Evolutionary conservation across 352 stramenopile species (phyloP).

Genomic region (Phytophthora pistaciae): DNA sequence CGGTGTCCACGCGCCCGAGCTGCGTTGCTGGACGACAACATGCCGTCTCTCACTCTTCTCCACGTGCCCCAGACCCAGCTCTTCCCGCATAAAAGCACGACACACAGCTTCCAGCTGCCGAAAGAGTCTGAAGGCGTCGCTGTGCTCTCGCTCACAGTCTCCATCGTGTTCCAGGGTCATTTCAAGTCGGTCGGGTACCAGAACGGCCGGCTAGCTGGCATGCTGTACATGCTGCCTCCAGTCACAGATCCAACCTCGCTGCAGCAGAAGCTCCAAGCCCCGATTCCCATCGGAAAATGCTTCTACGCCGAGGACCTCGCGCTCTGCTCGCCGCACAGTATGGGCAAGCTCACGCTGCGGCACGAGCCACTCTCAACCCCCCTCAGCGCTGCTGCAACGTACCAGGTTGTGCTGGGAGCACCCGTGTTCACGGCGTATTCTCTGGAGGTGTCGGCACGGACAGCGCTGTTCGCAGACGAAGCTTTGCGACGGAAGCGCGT

Average conservation of each 20-base stretch:
- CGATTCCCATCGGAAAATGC: conserved; percentile 68
- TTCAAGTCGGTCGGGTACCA: conserved; percentile 80
- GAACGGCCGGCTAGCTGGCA: conserved; percentile 75
- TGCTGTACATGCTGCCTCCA: conserved; percentile 74
- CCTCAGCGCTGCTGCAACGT: conserved; percentile 54
- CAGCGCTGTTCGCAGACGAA: conserved; percentile 57
- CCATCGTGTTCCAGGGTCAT: conserved; percentile 78
- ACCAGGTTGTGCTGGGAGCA: conserved; percentile 80
- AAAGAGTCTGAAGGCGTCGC: conserved; percentile 34
- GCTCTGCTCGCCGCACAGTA: conserved; percentile 67
- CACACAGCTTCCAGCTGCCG: conserved; percentile 71
- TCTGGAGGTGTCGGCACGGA: conserved; percentile 59
- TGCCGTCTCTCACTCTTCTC: conserved; percentile 40
- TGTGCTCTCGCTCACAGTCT: conserved; percentile 64
- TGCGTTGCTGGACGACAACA: conserved; percentile 49
- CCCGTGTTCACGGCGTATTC: conserved; percentile 79
- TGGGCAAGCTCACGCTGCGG: conserved; percentile 72
- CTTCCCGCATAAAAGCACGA: conserved; percentile 66
- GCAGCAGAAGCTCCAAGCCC: conserved; percentile 24
- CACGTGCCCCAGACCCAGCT: conserved; percentile 58
- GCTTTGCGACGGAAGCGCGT: conserved; percentile 56
- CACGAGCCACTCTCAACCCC: conserved; percentile 70
- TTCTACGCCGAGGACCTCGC: conserved; percentile 59
- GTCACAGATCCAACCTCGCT: conserved; percentile 9
- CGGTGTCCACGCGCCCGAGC: conserved; percentile 26